Evolutionary conservation across 441 rosid genomes (phyloP).

Genomic region (Brassica balearica): DNA sequence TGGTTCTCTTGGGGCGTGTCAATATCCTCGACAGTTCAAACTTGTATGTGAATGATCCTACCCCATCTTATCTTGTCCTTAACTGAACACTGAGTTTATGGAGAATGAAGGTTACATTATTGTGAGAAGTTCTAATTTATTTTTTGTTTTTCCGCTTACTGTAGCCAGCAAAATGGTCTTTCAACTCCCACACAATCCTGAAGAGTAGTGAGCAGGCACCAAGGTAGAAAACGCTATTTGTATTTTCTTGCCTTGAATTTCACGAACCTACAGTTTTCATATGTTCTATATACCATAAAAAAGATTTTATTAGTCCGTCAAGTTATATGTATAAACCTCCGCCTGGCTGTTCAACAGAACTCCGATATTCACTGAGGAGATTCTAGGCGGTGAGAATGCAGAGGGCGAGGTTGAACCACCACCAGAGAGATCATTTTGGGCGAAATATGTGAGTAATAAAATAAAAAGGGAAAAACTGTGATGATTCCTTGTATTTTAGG

Average conservation of each 20-base stretch:
- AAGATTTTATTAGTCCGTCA: neutral
- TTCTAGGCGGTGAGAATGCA: slow-evolving; percentile 59
- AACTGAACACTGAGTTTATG: slow-evolving; percentile 9
- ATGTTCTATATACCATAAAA: neutral
- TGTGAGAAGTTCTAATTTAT: slow-evolving; percentile 14
- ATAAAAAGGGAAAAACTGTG: neutral
- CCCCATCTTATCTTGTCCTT: slow-evolving; percentile 9
- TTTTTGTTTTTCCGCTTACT: slow-evolving; percentile 21
- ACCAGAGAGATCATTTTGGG: slow-evolving; percentile 94
- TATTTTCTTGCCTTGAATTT: neutral
- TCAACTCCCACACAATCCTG: slow-evolving; percentile 78
- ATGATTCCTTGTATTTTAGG: slow-evolving; percentile 5
- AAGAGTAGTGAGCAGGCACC: slow-evolving; percentile 87
- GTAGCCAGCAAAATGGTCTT: slow-evolving; percentile 91
- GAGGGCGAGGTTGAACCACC: slow-evolving; percentile 74
- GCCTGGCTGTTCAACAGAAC: slow-evolving; percentile 54
- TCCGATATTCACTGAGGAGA: slow-evolving; percentile 78
- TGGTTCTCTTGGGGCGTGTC: slow-evolving; percentile 90
- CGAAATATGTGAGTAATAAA: slow-evolving; percentile 82
- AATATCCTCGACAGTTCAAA: slow-evolving; percentile 82
- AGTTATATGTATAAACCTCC: slow-evolving; percentile 6
- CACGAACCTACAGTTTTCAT: neutral
- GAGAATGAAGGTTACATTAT: slow-evolving; percentile 9
- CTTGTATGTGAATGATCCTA: slow-evolving; percentile 58
- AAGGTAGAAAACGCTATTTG: slow-evolving; percentile 55